Evolutionary conservation across 148 eudicot genomes (phyloP).

Genomic region (Rhododendron vialii): DNA sequence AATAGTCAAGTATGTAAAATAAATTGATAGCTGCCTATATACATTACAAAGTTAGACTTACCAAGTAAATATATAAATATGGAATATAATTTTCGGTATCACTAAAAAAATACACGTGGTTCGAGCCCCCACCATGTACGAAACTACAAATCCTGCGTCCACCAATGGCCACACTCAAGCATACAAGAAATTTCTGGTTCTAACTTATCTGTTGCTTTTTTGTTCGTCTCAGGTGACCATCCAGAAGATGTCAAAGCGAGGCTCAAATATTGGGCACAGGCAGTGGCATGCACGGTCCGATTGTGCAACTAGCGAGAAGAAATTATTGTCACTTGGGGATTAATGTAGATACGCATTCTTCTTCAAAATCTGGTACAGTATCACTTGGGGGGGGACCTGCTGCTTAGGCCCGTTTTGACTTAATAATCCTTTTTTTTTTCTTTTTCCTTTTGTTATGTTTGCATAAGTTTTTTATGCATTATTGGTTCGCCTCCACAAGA

Average conservation of each 20-base stretch:
- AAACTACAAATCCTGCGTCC: too few relatives aligned
- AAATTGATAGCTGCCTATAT: too few relatives aligned
- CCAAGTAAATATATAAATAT: too few relatives aligned
- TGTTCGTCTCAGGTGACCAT: constrained; percentile 43
- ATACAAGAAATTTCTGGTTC: neutral
- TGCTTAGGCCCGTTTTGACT: neutral
- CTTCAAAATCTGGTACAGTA: neutral
- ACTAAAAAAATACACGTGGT: too few relatives aligned
- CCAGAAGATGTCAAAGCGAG: constrained; percentile 77
- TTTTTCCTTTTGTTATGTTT: too few relatives aligned
- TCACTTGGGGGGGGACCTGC: neutral
- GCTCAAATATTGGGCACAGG: constrained; percentile 69
- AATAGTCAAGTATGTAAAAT: too few relatives aligned
- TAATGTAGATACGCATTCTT: constrained; percentile 6
- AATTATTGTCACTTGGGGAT: neutral
- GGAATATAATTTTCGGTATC: too few relatives aligned
- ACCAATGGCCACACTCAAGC: neutral
- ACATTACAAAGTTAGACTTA: too few relatives aligned
- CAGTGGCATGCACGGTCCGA: constrained; percentile 66
- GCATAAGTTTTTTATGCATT: neutral
- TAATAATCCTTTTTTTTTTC: too few relatives aligned
- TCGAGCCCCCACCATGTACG: too few relatives aligned
- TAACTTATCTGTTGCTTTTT: neutral
- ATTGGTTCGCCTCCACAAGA: neutral
- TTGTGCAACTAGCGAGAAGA: constrained; percentile 38